Evolutionary conservation across 805 yeast species (phyloP).

Genomic region (Saturnispora halmiae): DNA sequence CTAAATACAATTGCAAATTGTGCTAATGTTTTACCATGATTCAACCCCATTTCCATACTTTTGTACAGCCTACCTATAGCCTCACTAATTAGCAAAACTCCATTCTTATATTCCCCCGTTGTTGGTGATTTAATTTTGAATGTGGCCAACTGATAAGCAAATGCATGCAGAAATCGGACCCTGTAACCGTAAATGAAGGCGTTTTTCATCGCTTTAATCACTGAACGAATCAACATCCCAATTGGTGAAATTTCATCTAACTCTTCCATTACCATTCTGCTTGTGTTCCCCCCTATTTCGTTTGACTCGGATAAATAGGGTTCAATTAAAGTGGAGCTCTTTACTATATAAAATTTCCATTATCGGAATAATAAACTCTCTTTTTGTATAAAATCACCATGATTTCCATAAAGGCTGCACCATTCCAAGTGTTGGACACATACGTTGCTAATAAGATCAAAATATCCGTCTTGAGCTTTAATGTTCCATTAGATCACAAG

Average conservation of each 20-base stretch:
- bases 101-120: background rate
- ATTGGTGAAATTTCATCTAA: background rate
- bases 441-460: constrained; percentile 16
- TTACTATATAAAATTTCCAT: too few species aligned
- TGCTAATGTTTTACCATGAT: constrained; percentile 28
- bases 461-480: constrained; percentile 18
- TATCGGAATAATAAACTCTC: too few species aligned
- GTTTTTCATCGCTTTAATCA: constrained; percentile 14
- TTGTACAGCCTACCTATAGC: constrained; percentile 15
- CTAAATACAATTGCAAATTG: constrained; percentile 26
- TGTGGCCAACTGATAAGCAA: constrained; percentile 23
- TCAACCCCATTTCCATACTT: constrained; percentile 21
- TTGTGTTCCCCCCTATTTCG: background rate
- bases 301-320: background rate
- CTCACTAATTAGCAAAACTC: constrained; percentile 8
- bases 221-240: background rate
- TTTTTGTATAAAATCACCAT: too few species aligned
- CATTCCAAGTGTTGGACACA: constrained; percentile 14
- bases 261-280: background rate
- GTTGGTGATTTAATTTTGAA: constrained; percentile 1
- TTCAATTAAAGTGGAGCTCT: constrained; percentile 1
- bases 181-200: constrained; percentile 27
- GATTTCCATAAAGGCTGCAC: background rate
- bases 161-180: constrained; percentile 25
- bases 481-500: constrained; percentile 24